phyloP scores from a whole-genome alignment of 768 basidiomycete species.

The Auricularia heimuer region DNA sequence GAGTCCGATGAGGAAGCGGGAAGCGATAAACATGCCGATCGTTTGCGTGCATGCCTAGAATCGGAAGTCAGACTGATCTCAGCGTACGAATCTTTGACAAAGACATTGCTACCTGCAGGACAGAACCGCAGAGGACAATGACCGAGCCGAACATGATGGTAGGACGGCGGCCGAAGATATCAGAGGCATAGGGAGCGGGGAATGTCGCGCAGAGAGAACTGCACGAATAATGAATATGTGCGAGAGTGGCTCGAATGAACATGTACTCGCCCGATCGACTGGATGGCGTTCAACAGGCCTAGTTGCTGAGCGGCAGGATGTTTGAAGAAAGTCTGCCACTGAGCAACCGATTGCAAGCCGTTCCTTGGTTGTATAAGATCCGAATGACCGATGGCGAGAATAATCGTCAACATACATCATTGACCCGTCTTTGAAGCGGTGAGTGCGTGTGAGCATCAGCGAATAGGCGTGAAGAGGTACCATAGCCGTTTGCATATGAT shows the following conservation, averaged over 20 bases:
- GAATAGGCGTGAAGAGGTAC: slow-evolving; percentile 10
- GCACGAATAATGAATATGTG: slow-evolving; percentile 23
- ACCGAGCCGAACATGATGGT: slow-evolving; percentile 49
- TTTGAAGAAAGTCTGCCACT: slow-evolving; percentile 21
- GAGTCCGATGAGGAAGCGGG: slow-evolving; percentile 28
- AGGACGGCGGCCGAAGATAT: slow-evolving; percentile 46
- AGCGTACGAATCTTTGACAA: not conserved
- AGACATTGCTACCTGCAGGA: slow-evolving; percentile 39
- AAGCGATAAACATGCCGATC: slow-evolving; percentile 49
- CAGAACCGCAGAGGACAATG: slow-evolving; percentile 54
- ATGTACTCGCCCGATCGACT: slow-evolving; percentile 1
- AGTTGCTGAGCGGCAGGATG: slow-evolving; percentile 18
- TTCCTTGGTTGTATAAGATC: slow-evolving; percentile 7
- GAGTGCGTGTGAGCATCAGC: not conserved
- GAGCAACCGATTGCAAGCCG: slow-evolving; percentile 21
- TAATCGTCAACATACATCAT: slow-evolving; percentile 11
- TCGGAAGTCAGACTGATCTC: not conserved
- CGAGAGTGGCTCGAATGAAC: not conserved
- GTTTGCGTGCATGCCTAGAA: slow-evolving; percentile 22
- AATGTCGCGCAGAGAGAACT: slow-evolving; percentile 30
- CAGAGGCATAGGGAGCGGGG: slow-evolving; percentile 38
- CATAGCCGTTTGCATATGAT: slow-evolving; percentile 25
- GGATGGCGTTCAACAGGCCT: slow-evolving; percentile 25
- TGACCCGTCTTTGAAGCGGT: slow-evolving; percentile 8
- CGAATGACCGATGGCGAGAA: not conserved